phyloP scores from a whole-genome alignment of 2,329 filamentous ascomycete genomes.

The Knufia petricola region DNA sequence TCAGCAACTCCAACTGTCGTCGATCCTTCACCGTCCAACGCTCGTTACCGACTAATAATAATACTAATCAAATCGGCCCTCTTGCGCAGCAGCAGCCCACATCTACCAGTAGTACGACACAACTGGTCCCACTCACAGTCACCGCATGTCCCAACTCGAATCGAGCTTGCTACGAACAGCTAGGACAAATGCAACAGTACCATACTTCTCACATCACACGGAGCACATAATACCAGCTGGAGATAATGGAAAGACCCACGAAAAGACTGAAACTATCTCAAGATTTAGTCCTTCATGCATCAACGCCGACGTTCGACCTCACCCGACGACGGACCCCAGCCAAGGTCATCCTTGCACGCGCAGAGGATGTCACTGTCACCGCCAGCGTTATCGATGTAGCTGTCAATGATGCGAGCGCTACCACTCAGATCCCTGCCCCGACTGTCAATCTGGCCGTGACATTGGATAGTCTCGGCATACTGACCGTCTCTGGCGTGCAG shows the following conservation, averaged over 20 bases:
- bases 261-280: slow-evolving; percentile 19
- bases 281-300: neutral
- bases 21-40: neutral
- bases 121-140: too few species aligned
- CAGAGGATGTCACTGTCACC: slow-evolving; percentile 18
- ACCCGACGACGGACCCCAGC: neutral
- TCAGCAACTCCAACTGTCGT: neutral
- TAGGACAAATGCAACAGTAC: too few species aligned
- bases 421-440: slow-evolving; percentile 16
- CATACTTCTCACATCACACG: too few species aligned
- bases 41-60: neutral
- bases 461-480: slow-evolving; percentile 14
- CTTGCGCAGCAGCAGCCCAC: too few species aligned
- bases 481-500: slow-evolving; percentile 9
- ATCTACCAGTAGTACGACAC: too few species aligned
- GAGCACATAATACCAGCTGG: neutral
- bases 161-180: too few species aligned
- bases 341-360: slow-evolving; percentile 13
- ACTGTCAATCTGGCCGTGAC: slow-evolving; percentile 16
- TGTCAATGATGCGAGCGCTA: slow-evolving; percentile 19
- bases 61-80: too few species aligned
- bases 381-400: slow-evolving; percentile 19
- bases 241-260: slow-evolving; percentile 19
- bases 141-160: too few species aligned
- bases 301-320: slow-evolving; percentile 17